Conservation (phyloP, 2,329 filamentous ascomycete species). For the Sclerotinia spermophila region DNA sequence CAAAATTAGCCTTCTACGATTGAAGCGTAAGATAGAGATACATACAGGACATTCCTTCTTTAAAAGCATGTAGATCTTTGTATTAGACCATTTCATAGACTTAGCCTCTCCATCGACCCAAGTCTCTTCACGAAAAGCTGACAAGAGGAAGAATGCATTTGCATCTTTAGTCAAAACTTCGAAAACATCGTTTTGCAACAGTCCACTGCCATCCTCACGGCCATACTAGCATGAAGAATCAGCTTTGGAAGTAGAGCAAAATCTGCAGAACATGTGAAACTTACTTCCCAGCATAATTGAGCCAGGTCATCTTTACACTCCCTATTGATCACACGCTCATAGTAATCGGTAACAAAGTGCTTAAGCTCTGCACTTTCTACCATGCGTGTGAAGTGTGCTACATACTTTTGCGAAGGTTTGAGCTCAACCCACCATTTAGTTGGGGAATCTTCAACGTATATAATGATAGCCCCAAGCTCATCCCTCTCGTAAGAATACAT, state of each 20-base stretch:
- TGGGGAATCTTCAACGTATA: conserved; percentile 12
- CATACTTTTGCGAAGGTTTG: conserved; percentile 14
- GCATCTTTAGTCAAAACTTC: conserved; percentile 13
- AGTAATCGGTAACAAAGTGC: conserved; percentile 19
- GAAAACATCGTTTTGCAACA: background rate
- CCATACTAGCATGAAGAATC: background rate
- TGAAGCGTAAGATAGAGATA: background rate
- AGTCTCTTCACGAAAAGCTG: conserved; percentile 7
- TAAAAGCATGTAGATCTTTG: conserved; percentile 7
- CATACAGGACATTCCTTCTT: conserved; percentile 14
- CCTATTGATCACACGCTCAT: conserved; percentile 2
- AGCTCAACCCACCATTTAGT: conserved; percentile 14
- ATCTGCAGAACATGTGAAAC: background rate
- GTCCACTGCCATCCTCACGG: conserved; percentile 14
- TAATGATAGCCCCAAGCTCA: conserved; percentile 11
- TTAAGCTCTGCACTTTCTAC: conserved; percentile 16
- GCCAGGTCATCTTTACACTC: conserved; percentile 3
- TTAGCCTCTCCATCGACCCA: background rate
- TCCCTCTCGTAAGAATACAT: conserved; percentile 14
- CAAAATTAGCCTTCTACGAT: background rate
- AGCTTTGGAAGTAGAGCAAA: background rate
- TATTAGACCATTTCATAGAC: background rate
- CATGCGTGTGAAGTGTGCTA: conserved; percentile 5
- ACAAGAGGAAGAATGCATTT: conserved; percentile 15
- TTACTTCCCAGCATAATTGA: conserved; percentile 15